phyloP scores from a whole-genome alignment of 164 flowering plant species.

The Stephania yunnanensis region DNA sequence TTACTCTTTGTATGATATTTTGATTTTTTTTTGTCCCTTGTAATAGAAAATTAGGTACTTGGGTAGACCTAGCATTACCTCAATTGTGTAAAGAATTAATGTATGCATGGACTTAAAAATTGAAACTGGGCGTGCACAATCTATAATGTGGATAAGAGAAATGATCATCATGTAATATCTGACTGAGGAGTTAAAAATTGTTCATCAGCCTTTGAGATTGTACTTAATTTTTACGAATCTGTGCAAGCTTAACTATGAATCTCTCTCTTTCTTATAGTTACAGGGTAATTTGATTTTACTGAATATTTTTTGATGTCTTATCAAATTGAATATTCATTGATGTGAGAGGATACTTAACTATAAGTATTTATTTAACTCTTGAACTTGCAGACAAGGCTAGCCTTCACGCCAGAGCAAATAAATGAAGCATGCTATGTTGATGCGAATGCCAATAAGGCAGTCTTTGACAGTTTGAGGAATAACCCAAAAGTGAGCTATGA shows the following conservation, averaged over 20 bases:
- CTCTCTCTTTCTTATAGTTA: too few species aligned
- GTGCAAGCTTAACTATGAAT: background rate
- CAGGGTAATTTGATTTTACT: background rate
- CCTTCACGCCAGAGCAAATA: constrained; percentile 60
- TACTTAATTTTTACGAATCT: background rate
- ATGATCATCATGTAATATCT: background rate
- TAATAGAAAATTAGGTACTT: background rate
- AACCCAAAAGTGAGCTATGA: constrained; percentile 63
- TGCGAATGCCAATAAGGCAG: constrained; percentile 50
- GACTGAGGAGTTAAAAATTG: background rate
- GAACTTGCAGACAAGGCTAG: constrained; percentile 51
- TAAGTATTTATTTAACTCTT: background rate
- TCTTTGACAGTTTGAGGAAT: constrained; percentile 60
- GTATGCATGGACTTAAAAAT: background rate
- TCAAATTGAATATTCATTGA: background rate
- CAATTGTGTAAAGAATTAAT: background rate
- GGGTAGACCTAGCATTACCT: background rate
- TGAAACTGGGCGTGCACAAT: background rate
- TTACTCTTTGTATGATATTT: background rate
- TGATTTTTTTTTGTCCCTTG: background rate
- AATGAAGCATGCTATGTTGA: constrained; percentile 69
- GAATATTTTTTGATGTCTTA: background rate
- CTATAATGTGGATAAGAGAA: background rate
- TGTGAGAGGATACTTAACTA: background rate
- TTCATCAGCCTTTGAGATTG: background rate